Evolutionary conservation across 495 filamentous ascomycete species (phyloP).

Genomic region (Penicillium canescens): DNA sequence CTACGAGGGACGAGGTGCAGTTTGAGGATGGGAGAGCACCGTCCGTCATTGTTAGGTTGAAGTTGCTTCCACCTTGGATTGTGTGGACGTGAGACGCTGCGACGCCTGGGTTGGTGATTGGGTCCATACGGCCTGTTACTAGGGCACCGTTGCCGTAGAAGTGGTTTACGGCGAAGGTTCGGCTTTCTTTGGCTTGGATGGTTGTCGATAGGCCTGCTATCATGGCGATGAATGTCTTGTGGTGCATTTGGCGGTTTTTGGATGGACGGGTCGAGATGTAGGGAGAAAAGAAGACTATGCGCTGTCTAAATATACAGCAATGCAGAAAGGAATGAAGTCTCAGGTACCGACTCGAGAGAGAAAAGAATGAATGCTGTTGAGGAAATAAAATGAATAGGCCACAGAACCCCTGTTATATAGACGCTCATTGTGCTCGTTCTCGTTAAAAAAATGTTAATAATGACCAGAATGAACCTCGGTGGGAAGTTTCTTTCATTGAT

Average conservation of each 20-base stretch:
- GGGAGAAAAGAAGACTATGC: no score
- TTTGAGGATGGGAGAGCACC: slow-evolving; percentile 54
- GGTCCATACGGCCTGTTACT: slow-evolving; percentile 47
- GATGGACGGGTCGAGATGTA: no score
- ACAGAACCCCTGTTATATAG: no score
- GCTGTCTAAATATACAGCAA: no score
- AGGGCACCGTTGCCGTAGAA: slow-evolving; percentile 19
- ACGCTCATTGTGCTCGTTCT: no score
- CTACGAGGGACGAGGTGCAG: slow-evolving; percentile 67
- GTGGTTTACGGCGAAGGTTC: slow-evolving; percentile 19
- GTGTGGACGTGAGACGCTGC: slow-evolving; percentile 70
- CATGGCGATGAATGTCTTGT: not conserved
- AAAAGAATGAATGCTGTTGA: no score
- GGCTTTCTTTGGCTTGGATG: slow-evolving; percentile 4
- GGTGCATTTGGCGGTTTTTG: no score
- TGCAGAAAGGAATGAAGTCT: no score
- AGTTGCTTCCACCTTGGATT: slow-evolving; percentile 74
- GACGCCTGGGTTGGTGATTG: slow-evolving; percentile 60
- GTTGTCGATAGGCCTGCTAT: not conserved
- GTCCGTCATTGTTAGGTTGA: slow-evolving; percentile 62
- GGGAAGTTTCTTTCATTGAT: not conserved
- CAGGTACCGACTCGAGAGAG: no score
- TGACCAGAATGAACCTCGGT: not conserved
- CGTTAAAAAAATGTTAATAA: not conserved
- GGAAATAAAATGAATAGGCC: no score